Evolutionary conservation across 1,139 yeast species (phyloP), one percentile per base, ranked within the genome.

Genomic region (Blastobotrys petasosporus): DNA sequence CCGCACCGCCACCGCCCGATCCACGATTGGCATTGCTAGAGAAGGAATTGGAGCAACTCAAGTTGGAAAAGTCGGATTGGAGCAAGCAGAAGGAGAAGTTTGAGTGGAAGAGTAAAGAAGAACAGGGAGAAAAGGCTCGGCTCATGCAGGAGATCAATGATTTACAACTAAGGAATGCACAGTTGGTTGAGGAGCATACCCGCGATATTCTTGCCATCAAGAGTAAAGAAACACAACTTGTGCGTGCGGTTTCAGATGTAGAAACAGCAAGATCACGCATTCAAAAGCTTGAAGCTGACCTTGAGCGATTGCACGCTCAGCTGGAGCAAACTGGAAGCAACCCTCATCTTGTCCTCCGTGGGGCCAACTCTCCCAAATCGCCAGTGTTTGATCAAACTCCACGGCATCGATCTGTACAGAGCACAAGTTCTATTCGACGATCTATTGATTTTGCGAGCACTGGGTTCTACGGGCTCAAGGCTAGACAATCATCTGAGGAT

Each of bases 221-320:
- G 60, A 79, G 84, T 39, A 80, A 78, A 53, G 92, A 83, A 44
- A 77, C 84, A 0, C 87, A 80, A 57, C 65, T 83, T 4, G 69
- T 74, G 33, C 66, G 90, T 39, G 68, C 79, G 15, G 74, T 70
- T 44, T 75, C 80, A 42, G 92, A 84, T 54, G 63, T 79, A 41
- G 87, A 81, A 41, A 73, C 71, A 44, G 68, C 79, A 8, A 73
- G 74, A 50, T 61, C 71, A 28, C 72, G 75, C 53, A 70, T 76
- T 6, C 60, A 71, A 25, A 77, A 75, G 51, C 62, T 80, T 41
- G 82, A 81, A 56, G 71, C 70, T 48, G 76, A 76, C 37, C 64
- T 76, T 37, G 79, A 75, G 2, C 44, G 55, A 23, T 41, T 54
- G 20, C 50, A 43, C 32, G 13, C 34, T 10, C 39, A 37, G 12